Evolutionary conservation across 805 yeast genomes (phyloP).

Genomic region (Kuraishia molischiana): DNA sequence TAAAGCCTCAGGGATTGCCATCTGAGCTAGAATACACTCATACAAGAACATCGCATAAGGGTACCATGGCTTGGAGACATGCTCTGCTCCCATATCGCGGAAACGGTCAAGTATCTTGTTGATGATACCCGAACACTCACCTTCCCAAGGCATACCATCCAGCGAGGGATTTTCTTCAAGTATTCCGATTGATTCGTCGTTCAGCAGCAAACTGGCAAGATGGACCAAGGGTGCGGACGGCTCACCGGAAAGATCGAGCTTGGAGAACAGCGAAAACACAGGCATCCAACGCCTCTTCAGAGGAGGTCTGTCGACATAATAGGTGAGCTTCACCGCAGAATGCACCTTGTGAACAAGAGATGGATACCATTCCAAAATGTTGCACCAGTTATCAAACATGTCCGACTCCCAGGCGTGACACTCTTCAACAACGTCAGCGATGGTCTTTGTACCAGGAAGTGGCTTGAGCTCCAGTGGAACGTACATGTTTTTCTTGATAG

Average conservation of each 20-base stretch:
- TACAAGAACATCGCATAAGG: constrained; percentile 45
- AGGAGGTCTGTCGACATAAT: no score
- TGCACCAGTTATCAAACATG: not conserved
- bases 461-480: not conserved
- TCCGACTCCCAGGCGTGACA: not conserved
- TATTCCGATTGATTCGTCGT: constrained; percentile 15
- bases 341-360: not conserved
- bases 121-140: constrained; percentile 11
- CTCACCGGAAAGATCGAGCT: no score
- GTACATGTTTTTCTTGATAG: no score
- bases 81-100: constrained; percentile 26
- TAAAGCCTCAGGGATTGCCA: no score
- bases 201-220: not conserved
- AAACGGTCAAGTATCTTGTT: constrained; percentile 14
- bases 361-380: not conserved
- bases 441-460: not conserved
- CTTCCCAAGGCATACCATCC: constrained; percentile 10
- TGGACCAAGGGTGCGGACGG: not conserved
- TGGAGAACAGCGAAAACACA: no score
- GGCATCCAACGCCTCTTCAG: no score
- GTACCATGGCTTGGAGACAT: constrained; percentile 43
- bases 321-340: no score
- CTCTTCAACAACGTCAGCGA: not conserved
- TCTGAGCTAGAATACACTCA: constrained; percentile 47
- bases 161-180: constrained; percentile 12